Percentiles rank a stretch among this genome's conserved stretches.
Evolutionary conservation across 2,329 filamentous ascomycete genomes (phyloP).

Genomic region (Alternaria hordeiaustralica): DNA sequence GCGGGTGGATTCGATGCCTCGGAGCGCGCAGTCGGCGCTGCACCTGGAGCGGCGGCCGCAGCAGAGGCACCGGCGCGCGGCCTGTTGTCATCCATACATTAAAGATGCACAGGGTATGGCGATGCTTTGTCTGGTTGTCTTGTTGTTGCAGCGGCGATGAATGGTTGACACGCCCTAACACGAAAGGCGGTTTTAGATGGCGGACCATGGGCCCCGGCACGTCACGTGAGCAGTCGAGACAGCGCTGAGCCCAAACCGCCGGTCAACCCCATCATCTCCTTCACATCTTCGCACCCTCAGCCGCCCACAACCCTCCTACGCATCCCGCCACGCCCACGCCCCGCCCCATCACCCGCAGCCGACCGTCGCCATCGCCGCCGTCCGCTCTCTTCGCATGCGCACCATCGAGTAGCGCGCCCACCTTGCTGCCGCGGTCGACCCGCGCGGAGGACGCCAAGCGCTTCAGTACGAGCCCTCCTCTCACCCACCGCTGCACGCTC

Average conservation of each 20-base stretch:
- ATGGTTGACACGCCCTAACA: conserved; percentile 10
- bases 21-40: conserved; percentile 6
- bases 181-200: conserved; percentile 10
- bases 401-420: conserved; percentile 31
- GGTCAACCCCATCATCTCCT: conserved; percentile 18
- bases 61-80: conserved; percentile 20
- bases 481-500: conserved; percentile 25
- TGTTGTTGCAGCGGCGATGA: not conserved
- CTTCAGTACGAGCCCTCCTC: conserved; percentile 31
- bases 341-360: conserved; percentile 7
- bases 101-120: too few species aligned
- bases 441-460: conserved; percentile 39
- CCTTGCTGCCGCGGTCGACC: conserved; percentile 38
- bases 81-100: conserved; percentile 40
- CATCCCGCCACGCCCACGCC: conserved; percentile 4
- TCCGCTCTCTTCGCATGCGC: conserved; percentile 37
- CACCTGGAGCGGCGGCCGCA: conserved; percentile 6
- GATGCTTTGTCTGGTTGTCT: not conserved
- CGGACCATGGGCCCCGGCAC: not conserved
- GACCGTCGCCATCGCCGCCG: conserved; percentile 5
- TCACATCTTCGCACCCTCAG: conserved; percentile 18
- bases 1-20: conserved; percentile 14
- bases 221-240: conserved; percentile 20
- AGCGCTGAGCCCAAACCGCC: conserved; percentile 21
- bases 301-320: conserved; percentile 19